A percentile compares a stretch with the other conserved stretches of the same genome.
These are phyloP conservation scores for Globisporangium irregulare DNA, from an alignment of 352 stramenopile genomes.

Conservation along the genomic window DNA sequence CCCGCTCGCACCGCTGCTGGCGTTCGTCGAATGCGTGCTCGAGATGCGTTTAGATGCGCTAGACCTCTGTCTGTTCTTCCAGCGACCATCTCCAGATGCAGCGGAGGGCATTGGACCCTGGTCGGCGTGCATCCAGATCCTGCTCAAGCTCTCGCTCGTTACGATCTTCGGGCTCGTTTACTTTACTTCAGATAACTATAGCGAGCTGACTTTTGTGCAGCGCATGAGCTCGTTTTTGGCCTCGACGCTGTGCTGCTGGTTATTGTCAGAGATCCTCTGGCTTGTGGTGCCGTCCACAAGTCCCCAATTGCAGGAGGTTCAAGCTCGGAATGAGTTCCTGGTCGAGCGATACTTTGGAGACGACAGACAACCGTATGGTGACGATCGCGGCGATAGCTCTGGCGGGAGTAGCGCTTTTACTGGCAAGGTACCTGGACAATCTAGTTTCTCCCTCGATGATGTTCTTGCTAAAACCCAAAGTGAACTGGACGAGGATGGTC, in stretches of 20 bases:
- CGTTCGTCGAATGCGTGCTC: conserved; percentile 35
- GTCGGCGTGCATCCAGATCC: conserved; percentile 28
- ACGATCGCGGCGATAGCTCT: conserved; percentile 12
- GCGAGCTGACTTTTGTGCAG: conserved; percentile 23
- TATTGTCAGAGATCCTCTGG: conserved; percentile 36
- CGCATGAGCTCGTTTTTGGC: conserved; percentile 36
- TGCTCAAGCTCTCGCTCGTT: conserved; percentile 30
- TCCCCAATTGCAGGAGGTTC: conserved; percentile 18
- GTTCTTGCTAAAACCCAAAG: background rate
- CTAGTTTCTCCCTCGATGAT: background rate
- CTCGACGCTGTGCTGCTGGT: conserved; percentile 26
- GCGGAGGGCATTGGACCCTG: conserved; percentile 30
- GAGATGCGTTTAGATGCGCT: conserved; percentile 43
- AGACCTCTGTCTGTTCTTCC: conserved; percentile 37
- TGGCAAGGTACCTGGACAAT: background rate
- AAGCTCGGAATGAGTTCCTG: conserved; percentile 37
- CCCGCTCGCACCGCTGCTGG: conserved; percentile 38
- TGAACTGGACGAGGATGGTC: background rate
- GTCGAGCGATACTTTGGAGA: conserved; percentile 48
- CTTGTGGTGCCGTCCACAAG: conserved; percentile 32
- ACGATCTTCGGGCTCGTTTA: conserved; percentile 27
- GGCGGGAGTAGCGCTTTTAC: background rate
- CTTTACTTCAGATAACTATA: conserved; percentile 34
- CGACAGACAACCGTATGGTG: conserved; percentile 2
- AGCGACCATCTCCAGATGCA: conserved; percentile 34